phyloP scores from a whole-genome alignment of 1,284 basidiomycete species.

The Ustilago lituana region DNA sequence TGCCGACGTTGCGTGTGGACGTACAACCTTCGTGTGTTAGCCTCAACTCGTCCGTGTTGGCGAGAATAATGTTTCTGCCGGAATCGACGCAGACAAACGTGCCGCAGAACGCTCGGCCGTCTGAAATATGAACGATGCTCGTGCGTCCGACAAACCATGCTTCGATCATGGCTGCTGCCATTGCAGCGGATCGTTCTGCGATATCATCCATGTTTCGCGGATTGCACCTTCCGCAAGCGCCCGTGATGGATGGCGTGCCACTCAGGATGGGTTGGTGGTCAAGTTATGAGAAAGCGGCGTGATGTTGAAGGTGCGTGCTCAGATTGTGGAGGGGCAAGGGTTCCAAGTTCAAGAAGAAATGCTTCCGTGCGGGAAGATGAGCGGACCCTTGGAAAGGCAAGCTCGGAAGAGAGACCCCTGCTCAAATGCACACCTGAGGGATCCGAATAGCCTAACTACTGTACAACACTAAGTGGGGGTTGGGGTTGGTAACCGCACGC shows the following conservation, averaged over 20 bases:
- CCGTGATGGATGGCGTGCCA: too few species aligned
- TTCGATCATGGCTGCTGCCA: slow-evolving; percentile 18
- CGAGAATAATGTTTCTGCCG: slow-evolving; percentile 51
- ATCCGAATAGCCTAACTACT: too few species aligned
- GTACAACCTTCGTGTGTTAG: slow-evolving; percentile 7
- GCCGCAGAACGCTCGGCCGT: slow-evolving; percentile 58
- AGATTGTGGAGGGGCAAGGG: background rate
- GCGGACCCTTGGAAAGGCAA: background rate
- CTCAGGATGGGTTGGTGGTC: too few species aligned
- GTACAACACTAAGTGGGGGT: too few species aligned
- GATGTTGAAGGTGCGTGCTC: too few species aligned
- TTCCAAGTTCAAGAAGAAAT: background rate
- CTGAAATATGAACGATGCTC: slow-evolving; percentile 48
- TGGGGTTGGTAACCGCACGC: slow-evolving; percentile 1
- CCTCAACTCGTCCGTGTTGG: slow-evolving; percentile 39
- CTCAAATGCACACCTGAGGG: too few species aligned
- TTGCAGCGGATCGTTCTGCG: background rate
- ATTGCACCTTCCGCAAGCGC: too few species aligned
- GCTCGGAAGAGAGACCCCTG: too few species aligned
- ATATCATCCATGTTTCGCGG: slow-evolving; percentile 1
- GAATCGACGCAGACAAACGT: slow-evolving; percentile 55
- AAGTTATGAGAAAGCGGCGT: too few species aligned
- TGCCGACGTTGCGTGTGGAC: slow-evolving; percentile 49
- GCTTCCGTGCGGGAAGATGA: slow-evolving; percentile 4
- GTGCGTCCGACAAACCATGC: slow-evolving; percentile 40